phyloP scores from a whole-genome alignment of 2,329 filamentous ascomycete species.

The Fusarium sp. region DNA sequence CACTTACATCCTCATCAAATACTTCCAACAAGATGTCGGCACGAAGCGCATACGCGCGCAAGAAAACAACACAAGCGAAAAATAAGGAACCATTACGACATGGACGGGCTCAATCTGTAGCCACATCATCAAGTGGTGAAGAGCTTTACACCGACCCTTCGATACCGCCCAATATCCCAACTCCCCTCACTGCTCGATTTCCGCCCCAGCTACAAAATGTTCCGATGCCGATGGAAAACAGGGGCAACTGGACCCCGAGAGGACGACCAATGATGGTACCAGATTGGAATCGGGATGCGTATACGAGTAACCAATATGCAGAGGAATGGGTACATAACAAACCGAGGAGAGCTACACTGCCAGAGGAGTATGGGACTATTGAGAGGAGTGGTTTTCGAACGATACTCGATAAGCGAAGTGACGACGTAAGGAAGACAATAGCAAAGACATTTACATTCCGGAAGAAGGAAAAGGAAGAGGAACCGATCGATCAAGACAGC shows the following conservation, averaged over 20 bases:
- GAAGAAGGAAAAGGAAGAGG: constrained; percentile 59
- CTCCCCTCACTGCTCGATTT: constrained; percentile 59
- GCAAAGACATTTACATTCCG: constrained; percentile 67
- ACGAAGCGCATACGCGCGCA: constrained; percentile 69
- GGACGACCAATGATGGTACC: constrained; percentile 27
- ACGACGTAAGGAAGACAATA: constrained; percentile 65
- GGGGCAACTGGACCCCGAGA: constrained; percentile 16
- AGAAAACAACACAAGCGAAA: constrained; percentile 67
- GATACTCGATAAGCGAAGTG: constrained; percentile 67
- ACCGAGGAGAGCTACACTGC: constrained; percentile 57
- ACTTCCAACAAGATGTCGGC: constrained; percentile 62
- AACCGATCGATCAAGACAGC: constrained; percentile 26
- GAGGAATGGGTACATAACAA: constrained; percentile 61
- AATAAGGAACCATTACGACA: constrained; percentile 44
- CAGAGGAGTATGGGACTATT: constrained; percentile 65
- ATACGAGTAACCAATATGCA: constrained; percentile 47
- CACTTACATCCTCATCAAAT: neutral
- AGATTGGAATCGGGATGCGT: constrained; percentile 37
- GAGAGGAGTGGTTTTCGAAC: constrained; percentile 67
- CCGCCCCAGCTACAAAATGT: constrained; percentile 47
- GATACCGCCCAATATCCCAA: constrained; percentile 51
- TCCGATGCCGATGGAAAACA: constrained; percentile 1
- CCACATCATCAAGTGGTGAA: constrained; percentile 55
- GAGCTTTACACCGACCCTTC: constrained; percentile 56
- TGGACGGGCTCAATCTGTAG: constrained; percentile 53